Percentiles rank a stretch among this genome's conserved stretches.
Evolutionary conservation across 2,329 filamentous ascomycete genomes (phyloP).

Genomic region (Apiospora koreana): DNA sequence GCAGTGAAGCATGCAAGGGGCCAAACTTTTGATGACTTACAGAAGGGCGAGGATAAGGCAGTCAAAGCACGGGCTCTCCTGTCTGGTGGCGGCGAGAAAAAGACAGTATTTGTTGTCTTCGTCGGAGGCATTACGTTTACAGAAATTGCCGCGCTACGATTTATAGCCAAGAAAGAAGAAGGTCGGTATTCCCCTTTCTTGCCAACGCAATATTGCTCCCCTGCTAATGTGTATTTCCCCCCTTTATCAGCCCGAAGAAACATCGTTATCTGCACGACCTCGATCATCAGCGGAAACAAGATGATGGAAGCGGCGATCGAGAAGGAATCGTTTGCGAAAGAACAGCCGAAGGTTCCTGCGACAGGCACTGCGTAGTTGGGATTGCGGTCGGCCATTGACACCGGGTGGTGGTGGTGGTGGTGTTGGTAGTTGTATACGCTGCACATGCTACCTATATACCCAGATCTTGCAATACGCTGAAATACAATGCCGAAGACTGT

Average conservation of each 20-base stretch:
- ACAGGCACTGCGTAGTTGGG: neutral
- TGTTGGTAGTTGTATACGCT: neutral
- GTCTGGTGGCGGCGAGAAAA: constrained; percentile 72
- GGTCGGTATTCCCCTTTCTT: constrained; percentile 42
- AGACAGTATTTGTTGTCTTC: constrained; percentile 95
- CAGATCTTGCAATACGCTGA: neutral
- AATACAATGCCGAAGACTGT: neutral
- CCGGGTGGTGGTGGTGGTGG: neutral
- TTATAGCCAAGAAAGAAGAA: constrained; percentile 83
- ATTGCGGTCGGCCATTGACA: neutral
- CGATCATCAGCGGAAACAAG: constrained; percentile 83
- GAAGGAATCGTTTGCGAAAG: constrained; percentile 61
- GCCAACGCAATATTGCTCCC: neutral
- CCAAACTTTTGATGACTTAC: constrained; percentile 86
- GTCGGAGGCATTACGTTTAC: constrained; percentile 96
- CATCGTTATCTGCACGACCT: constrained; percentile 90
- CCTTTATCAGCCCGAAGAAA: constrained; percentile 64
- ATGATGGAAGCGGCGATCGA: constrained; percentile 88
- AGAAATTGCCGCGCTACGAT: constrained; percentile 90
- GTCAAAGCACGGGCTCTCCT: constrained; percentile 83
- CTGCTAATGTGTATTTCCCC: neutral
- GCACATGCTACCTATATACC: neutral
- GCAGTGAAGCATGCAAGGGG: constrained; percentile 84
- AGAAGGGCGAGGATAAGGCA: constrained; percentile 91
- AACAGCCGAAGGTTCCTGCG: constrained; percentile 26